Evolutionary conservation across 371 early-diverging fungal genomes (phyloP), one percentile per base, ranked within the genome.

Genomic region (Mortierella sp.): DNA sequence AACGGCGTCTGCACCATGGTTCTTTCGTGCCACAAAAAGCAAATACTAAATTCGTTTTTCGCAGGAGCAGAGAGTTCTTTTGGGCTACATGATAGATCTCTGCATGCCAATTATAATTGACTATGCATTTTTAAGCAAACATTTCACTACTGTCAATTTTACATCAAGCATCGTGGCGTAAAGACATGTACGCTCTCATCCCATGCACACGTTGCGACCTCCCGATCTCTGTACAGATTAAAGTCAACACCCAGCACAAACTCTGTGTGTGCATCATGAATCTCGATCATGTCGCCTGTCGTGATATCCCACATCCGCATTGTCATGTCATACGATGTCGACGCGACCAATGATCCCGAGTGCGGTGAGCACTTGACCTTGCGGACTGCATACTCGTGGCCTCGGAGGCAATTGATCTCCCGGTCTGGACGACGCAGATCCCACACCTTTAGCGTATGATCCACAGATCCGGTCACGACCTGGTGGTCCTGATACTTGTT

Each of bases 211-310:
- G 97, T 95, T 8, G 95, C 97, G 28, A 97, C 81, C 65, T 89
- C 89, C 2, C 95, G 94, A 41, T 92, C 91, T 17, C 86, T 64
- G 78, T 93, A 97, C 61, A 97, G 79, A 64, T 90, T 92, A 72
- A 91, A 94, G 79, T 98, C 98, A 34, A 96, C 79, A 0, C 97
- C 98, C 32, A 97, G 83, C 19, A 95, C 97, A 87, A 98, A 98
- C 82, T 98, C 98, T 0, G 93, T 90, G 64, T 98, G 97, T 28
- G 84, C 83, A 68, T 94, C 94, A 54, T 90, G 89, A 9, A 91
- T 84, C 58, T 86, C 81, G 24, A 88, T 79, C 65, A 87, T 58
- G 41, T 88, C 86, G 30, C 84, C 80, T 1, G 82, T 87, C 6
- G 86, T 81, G n/a, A 89, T 87, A 79, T 97, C 94, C 97, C 97